phyloP scores from a whole-genome alignment of 176 grass and related monocot species.

The Phyllostachys edulis region DNA sequence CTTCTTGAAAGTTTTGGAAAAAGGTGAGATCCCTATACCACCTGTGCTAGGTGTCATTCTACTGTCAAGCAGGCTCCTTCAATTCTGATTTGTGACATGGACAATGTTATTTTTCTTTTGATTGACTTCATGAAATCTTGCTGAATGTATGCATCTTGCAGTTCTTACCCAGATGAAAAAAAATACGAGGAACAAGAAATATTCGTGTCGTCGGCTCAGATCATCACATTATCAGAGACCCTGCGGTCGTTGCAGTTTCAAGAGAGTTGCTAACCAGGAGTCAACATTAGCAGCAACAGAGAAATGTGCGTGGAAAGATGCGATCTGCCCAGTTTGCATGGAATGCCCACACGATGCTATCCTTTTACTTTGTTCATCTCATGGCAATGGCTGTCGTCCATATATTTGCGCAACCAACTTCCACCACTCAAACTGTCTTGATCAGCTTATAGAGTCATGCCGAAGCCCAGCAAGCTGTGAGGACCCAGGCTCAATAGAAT shows the following conservation, averaged over 20 bases:
- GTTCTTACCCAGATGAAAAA: conserved; percentile 57
- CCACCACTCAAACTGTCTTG: conserved; percentile 81
- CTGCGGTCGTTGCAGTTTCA: conserved; percentile 13
- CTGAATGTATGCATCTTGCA: conserved; percentile 12
- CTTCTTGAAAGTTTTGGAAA: not conserved
- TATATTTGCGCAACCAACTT: conserved; percentile 76
- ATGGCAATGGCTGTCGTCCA: conserved; percentile 77
- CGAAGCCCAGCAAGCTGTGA: conserved; percentile 33
- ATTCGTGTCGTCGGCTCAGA: conserved; percentile 22
- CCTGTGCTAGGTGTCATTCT: not conserved
- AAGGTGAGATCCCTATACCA: not conserved
- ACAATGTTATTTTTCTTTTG: conserved; percentile 6
- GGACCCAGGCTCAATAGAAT: conserved; percentile 43
- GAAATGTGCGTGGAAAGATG: conserved; percentile 71
- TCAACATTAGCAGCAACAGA: conserved; percentile 45
- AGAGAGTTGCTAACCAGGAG: conserved; percentile 31
- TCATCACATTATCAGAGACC: conserved; percentile 24
- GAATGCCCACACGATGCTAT: conserved; percentile 83
- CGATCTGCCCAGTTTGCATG: conserved; percentile 75
- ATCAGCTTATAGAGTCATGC: conserved; percentile 61
- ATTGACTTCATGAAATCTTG: not conserved
- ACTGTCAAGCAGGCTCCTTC: not conserved
- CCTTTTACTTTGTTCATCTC: conserved; percentile 83
- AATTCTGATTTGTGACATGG: not conserved
- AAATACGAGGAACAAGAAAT: conserved; percentile 28